A percentile compares a stretch with the other conserved stretches of the same genome.
Evolutionary conservation across 805 yeast species (phyloP).

Genomic region (Komagataella populi): DNA sequence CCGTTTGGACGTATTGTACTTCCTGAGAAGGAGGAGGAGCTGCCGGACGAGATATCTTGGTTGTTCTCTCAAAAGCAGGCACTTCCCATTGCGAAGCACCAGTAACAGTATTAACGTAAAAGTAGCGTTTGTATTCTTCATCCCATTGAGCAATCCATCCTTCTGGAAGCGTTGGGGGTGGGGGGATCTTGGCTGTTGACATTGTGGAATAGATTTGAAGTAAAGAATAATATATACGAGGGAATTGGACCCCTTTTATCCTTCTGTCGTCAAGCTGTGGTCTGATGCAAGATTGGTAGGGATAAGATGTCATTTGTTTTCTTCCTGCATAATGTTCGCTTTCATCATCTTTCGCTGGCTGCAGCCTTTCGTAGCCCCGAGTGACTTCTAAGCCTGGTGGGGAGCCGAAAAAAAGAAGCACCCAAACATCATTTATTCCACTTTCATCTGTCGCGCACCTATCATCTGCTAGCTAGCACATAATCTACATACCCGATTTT

Average conservation of each 20-base stretch:
- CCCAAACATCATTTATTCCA: not conserved
- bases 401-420: not conserved
- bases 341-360: too few relatives aligned
- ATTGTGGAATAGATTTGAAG: not conserved
- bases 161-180: conserved; percentile 1
- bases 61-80: not conserved
- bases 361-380: too few relatives aligned
- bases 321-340: too few relatives aligned
- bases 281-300: not conserved
- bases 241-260: not conserved
- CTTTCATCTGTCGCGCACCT: not conserved
- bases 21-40: conserved; percentile 14
- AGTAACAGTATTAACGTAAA: not conserved
- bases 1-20: not conserved
- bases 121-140: not conserved
- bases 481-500: not conserved
- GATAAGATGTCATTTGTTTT: not conserved
- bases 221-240: not conserved
- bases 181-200: not conserved
- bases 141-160: conserved; percentile 2
- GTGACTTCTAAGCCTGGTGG: too few relatives aligned
- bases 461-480: not conserved
- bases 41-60: not conserved
- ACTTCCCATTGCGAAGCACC: not conserved
- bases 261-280: not conserved